Evolutionary conservation across 331 rosid species (phyloP).

Genomic region (Saraca asoca): DNA sequence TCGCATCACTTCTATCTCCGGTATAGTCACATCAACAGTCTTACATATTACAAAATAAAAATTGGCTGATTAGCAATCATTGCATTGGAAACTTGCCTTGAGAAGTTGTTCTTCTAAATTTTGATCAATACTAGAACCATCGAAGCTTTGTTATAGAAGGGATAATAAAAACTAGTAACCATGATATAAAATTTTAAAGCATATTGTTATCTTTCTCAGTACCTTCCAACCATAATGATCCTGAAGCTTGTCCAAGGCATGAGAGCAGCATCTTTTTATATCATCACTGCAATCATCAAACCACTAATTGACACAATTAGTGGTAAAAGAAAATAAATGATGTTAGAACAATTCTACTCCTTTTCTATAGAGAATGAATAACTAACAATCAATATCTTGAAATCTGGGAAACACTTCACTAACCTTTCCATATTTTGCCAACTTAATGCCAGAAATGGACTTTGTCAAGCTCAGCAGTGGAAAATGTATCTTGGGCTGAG

Average conservation of each 20-base stretch:
- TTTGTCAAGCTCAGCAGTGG: constrained; percentile 63
- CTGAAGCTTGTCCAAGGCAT: constrained; percentile 64
- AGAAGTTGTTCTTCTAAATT: too few relatives aligned
- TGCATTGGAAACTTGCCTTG: neutral
- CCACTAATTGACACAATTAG: constrained; percentile 83
- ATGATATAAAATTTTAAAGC: neutral
- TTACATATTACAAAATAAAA: constrained; percentile 33
- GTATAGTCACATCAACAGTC: constrained; percentile 79
- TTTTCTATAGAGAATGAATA: neutral
- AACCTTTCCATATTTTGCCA: constrained; percentile 85
- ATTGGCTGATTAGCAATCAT: constrained; percentile 18
- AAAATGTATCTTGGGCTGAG: constrained; percentile 62
- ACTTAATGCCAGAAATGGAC: constrained; percentile 60
- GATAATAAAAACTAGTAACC: neutral
- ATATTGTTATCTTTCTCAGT: neutral
- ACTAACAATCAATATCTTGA: constrained; percentile 3
- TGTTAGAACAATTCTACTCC: constrained; percentile 25
- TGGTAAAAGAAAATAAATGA: constrained; percentile 47
- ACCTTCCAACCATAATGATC: constrained; percentile 82
- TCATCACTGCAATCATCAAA: constrained; percentile 89
- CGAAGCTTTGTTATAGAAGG: too few relatives aligned
- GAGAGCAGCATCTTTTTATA: constrained; percentile 63
- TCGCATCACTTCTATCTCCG: constrained; percentile 89
- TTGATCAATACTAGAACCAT: too few relatives aligned
- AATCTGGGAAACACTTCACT: constrained; percentile 27